Percentiles rank a stretch among this genome's conserved stretches.
These are phyloP conservation scores for Podospora australis DNA, from an alignment of 495 filamentous ascomycete genomes.

Conservation along the genomic window DNA sequence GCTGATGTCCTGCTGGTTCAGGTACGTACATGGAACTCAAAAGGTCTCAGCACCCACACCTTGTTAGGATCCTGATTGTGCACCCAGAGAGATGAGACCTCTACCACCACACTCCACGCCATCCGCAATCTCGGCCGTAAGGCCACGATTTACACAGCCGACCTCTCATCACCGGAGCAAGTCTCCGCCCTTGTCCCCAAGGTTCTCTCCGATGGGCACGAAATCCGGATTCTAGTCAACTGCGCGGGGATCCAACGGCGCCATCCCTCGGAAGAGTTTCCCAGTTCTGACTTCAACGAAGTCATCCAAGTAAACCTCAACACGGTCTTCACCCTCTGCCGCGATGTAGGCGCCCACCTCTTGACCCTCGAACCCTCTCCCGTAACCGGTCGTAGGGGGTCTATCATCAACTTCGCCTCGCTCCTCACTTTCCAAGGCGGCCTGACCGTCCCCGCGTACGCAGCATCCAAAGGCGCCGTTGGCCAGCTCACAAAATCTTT, in stretches of 20 bases:
- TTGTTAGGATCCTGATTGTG: too few species aligned
- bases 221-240: constrained; percentile 71
- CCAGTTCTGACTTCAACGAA: constrained; percentile 75
- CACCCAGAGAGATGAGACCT: constrained; percentile 55
- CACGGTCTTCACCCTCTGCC: constrained; percentile 73
- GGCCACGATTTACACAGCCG: constrained; percentile 61
- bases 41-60: too few species aligned
- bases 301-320: constrained; percentile 82
- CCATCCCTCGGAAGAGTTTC: constrained; percentile 71
- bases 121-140: constrained; percentile 62
- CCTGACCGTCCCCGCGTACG: constrained; percentile 84
- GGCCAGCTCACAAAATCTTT: constrained; percentile 82
- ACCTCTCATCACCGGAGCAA: constrained; percentile 56
- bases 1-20: constrained; percentile 74
- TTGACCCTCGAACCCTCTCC: constrained; percentile 51
- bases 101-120: constrained; percentile 55
- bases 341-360: constrained; percentile 82
- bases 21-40: constrained; percentile 32
- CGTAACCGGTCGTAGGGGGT: constrained; percentile 54
- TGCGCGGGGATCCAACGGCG: constrained; percentile 81
- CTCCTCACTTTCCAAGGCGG: constrained; percentile 89
- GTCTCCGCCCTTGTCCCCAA: constrained; percentile 57
- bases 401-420: constrained; percentile 81
- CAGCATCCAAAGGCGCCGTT: constrained; percentile 82
- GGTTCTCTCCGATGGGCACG: constrained; percentile 52